Percentiles rank a stretch among this genome's conserved stretches.
phyloP scores from a whole-genome alignment of 1,139 yeast species.

The Protomyces pachydermus region DNA sequence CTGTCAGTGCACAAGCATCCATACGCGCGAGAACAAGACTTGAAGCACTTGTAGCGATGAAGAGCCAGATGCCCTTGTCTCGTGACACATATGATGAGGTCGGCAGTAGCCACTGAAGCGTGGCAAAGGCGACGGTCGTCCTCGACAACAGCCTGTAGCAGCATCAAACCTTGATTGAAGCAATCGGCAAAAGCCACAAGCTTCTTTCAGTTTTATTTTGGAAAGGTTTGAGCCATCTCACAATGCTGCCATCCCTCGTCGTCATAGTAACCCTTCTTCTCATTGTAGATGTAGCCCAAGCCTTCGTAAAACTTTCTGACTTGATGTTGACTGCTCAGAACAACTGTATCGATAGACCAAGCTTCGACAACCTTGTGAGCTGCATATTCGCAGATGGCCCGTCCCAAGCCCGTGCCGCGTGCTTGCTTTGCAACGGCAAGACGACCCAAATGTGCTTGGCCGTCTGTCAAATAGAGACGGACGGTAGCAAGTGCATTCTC shows the following conservation, averaged over 20 bases:
- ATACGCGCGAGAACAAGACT: no score
- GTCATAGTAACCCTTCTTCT: slow-evolving; percentile 1
- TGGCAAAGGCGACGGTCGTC: no score
- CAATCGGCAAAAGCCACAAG: no score
- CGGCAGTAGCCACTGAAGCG: no score
- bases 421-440: slow-evolving; percentile 17
- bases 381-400: not conserved
- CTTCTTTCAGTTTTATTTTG: no score
- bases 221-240: not conserved
- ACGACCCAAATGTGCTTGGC: slow-evolving; percentile 11
- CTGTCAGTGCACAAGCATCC: no score
- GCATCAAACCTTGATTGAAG: no score
- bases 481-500: slow-evolving; percentile 6
- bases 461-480: not conserved
- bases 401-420: slow-evolving; percentile 6
- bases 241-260: slow-evolving; percentile 19
- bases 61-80: no score
- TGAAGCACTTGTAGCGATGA: no score
- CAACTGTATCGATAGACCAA: not conserved
- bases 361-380: not conserved
- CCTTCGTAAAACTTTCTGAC: slow-evolving; percentile 16
- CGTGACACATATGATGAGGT: no score
- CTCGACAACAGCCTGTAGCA: no score
- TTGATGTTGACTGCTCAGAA: slow-evolving; percentile 19
- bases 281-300: slow-evolving; percentile 7